A percentile compares a stretch with the other conserved stretches of the same genome.
These are phyloP conservation scores for Trypanosoma cruzi DNA, from an alignment of 208 protist genomes.

Conservation along the genomic window DNA sequence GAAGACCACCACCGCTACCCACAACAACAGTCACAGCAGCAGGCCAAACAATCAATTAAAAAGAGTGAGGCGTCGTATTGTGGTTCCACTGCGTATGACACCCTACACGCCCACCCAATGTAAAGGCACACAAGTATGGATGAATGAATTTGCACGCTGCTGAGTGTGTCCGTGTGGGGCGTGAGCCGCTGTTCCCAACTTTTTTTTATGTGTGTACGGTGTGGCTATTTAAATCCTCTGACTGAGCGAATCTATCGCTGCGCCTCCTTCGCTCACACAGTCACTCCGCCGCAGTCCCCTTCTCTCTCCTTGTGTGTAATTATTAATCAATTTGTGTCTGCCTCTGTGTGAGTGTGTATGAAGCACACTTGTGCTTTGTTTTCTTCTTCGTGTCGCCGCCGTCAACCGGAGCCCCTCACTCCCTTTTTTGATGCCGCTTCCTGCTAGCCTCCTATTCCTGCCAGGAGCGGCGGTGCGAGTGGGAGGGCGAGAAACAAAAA, in stretches of 20 bases:
- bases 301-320: background rate
- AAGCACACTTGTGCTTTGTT: background rate
- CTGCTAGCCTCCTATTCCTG: background rate
- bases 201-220: no score
- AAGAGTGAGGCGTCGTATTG: no score
- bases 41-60: background rate
- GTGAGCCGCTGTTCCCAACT: background rate
- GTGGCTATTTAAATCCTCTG: background rate
- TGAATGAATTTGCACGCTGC: background rate
- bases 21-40: background rate
- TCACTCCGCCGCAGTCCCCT: background rate
- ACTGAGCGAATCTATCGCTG: no score
- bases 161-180: background rate
- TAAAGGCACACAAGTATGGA: background rate
- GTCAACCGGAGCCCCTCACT: no score
- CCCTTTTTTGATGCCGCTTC: background rate
- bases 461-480: background rate
- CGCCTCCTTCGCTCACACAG: no score
- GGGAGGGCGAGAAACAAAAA: background rate
- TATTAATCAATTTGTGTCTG: background rate
- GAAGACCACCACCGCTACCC: background rate
- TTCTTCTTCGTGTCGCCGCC: background rate
- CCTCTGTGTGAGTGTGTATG: background rate
- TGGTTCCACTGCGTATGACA: no score
- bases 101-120: no score